Conservation (phyloP, 768 basidiomycete genomes). For the Lanmaoa rubissima region DNA sequence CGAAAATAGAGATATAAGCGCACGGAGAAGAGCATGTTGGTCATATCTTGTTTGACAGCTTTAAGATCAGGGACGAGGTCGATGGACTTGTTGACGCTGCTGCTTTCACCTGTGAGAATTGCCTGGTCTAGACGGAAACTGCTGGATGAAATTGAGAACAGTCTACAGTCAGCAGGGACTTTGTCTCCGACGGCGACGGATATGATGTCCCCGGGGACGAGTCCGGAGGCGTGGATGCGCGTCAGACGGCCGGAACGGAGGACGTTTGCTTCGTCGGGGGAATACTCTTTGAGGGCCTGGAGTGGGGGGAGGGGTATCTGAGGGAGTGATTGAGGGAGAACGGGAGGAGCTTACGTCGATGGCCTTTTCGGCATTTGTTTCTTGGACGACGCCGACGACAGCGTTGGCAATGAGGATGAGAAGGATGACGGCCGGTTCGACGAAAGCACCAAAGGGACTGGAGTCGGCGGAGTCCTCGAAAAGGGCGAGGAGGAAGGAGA, state of each 20-base stretch:
- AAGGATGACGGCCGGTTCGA: conserved; percentile 93
- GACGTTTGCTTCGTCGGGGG: conserved; percentile 94
- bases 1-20: conserved; percentile 3
- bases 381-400: conserved; percentile 96
- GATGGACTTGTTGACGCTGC: conserved; percentile 79
- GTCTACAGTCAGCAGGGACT: conserved; percentile 90
- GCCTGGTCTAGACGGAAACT: conserved; percentile 96
- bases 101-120: conserved; percentile 92
- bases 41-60: conserved; percentile 98
- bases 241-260: conserved; percentile 66
- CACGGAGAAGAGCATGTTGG: conserved; percentile 94
- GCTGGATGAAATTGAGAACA: conserved; percentile 86
- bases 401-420: conserved; percentile 96
- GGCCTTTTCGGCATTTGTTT: conserved; percentile 93
- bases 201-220: conserved; percentile 95
- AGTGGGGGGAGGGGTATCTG: neutral
- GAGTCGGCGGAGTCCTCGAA: conserved; percentile 75
- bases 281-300: conserved; percentile 94
- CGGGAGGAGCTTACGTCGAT: conserved; percentile 74
- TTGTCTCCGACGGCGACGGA: conserved; percentile 91
- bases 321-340: neutral
- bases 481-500: conserved; percentile 90
- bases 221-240: conserved; percentile 80
- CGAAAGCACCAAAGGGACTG: conserved; percentile 78
- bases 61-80: conserved; percentile 64